Base-by-base conservation (phyloP, 2,329 filamentous ascomycete species). In the Hypoxylon sp. region DNA sequence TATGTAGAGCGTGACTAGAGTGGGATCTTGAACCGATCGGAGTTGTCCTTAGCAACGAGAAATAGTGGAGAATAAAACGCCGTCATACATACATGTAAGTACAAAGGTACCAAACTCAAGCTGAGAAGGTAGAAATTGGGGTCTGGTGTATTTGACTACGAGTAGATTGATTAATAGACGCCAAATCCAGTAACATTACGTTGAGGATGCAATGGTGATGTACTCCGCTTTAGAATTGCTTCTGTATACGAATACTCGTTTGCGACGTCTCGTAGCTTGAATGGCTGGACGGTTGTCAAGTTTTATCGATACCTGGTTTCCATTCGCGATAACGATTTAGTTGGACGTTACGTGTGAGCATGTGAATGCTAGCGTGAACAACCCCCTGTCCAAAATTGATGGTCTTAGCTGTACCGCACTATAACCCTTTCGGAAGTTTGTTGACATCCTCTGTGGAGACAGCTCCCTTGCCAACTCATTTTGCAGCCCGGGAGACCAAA, bases 391-490 rank as follows among this genome's bases (percentile, higher is more conserved):
- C n/a, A 14, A 49, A 59, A 52, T 60, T n/a, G 24, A 28, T 61
- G 45, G 58, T 38, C 59, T 42, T 59, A 68, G 63, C 62, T 70
- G 45, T 40, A 20, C 2, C 8, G 16, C 32, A 45, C 68, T 67
- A 73, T 58, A 50, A 68, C 68, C 36, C 20, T 67, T 40, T 70
- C 36, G 71, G 70, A 52, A 68, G 65, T 71, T 71, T 74, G 73
- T 74, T 70, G 67, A 68, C 48, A 60, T 67, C 33, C 61, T 44
- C 48, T 59, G 62, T 65, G 65, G 62, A 60, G 64, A 64, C 63
- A 52, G 22, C 53, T 63, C 61, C 68, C 67, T 63, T 69, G 68
- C 64, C 58, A 69, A 66, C 62, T 70, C 68, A 68, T 67, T 65
- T 69, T 51, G 49, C 54, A 26, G n/a, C n/a, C n/a, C n/a, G n/a